phyloP scores from a whole-genome alignment of 805 yeast species.

The Candida xyloterini region DNA sequence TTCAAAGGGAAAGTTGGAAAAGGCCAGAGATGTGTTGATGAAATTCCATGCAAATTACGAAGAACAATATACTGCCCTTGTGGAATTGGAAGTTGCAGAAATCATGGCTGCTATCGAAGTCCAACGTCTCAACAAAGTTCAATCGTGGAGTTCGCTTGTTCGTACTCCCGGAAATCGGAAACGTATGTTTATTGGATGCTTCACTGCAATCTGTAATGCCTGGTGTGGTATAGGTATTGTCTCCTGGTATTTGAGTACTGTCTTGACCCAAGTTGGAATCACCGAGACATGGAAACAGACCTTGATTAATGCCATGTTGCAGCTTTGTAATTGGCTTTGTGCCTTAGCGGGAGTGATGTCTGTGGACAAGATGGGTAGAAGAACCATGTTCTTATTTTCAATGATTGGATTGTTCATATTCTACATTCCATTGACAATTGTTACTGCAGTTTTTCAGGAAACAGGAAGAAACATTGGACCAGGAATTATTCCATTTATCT shows the following conservation, averaged over 20 bases:
- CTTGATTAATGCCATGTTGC: slow-evolving; percentile 48
- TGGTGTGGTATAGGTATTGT: slow-evolving; percentile 47
- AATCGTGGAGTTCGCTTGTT: slow-evolving; percentile 36
- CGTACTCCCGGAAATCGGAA: slow-evolving; percentile 35
- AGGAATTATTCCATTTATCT: slow-evolving; percentile 20
- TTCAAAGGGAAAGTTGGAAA: slow-evolving; percentile 31
- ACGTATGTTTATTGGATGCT: slow-evolving; percentile 33
- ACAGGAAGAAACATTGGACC: slow-evolving; percentile 11
- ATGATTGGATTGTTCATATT: slow-evolving; percentile 35
- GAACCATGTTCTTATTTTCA: slow-evolving; percentile 36
- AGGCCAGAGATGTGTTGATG: slow-evolving; percentile 33
- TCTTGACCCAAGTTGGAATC: slow-evolving; percentile 51
- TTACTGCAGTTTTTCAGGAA: slow-evolving; percentile 37
- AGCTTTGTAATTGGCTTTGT: slow-evolving; percentile 42
- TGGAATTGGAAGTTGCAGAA: slow-evolving; percentile 35
- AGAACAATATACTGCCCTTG: slow-evolving; percentile 30
- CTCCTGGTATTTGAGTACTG: slow-evolving; percentile 42
- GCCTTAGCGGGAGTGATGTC: slow-evolving; percentile 31
- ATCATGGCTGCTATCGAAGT: slow-evolving; percentile 37
- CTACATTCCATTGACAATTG: slow-evolving; percentile 42
- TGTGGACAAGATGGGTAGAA: slow-evolving; percentile 35
- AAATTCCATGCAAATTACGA: slow-evolving; percentile 25
- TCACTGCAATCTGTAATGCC: slow-evolving; percentile 34
- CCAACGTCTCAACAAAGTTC: slow-evolving; percentile 27
- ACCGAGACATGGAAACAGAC: slow-evolving; percentile 43